These are phyloP conservation scores for Starmerella bacillaris DNA, from an alignment of 805 yeast genomes.

Conservation along the genomic window DNA sequence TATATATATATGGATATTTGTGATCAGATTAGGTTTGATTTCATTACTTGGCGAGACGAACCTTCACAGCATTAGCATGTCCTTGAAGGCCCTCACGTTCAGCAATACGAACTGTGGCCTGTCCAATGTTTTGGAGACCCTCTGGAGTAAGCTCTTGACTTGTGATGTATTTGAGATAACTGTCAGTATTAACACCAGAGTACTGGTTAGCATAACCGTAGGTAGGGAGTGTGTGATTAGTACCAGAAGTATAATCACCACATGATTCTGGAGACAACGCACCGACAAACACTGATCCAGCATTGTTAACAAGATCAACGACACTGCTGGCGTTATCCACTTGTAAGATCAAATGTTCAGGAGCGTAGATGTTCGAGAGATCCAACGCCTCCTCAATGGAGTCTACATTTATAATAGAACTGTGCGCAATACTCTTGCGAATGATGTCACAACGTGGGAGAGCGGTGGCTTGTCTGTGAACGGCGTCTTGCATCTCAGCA, in stretches of 20 bases:
- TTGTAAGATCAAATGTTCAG: conserved; percentile 92
- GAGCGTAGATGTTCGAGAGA: conserved; percentile 85
- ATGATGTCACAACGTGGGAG: conserved; percentile 89
- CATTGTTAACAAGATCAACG: conserved; percentile 65
- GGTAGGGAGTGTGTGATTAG: conserved; percentile 96
- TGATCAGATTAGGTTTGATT: not conserved
- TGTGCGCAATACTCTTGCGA: conserved; percentile 79
- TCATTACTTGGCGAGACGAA: conserved; percentile 38
- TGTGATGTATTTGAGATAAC: conserved; percentile 89
- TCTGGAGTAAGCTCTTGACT: conserved; percentile 74
- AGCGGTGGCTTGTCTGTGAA: conserved; percentile 61
- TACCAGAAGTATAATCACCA: conserved; percentile 96
- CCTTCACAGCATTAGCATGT: conserved; percentile 90
- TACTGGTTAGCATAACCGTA: conserved; percentile 97
- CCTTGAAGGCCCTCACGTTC: conserved; percentile 94
- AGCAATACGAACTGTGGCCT: conserved; percentile 89
- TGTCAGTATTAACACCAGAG: conserved; percentile 90
- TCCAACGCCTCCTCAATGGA: conserved; percentile 62
- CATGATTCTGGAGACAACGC: conserved; percentile 92
- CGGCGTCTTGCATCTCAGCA: conserved; percentile 58
- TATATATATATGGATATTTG: too few relatives aligned
- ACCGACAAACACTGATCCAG: conserved; percentile 95
- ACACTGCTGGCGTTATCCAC: conserved; percentile 57
- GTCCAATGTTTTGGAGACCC: conserved; percentile 81
- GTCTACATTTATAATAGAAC: conserved; percentile 56